These are phyloP conservation scores for Dryas drummondii DNA, from an alignment of 306 rosid species.

Conservation along the genomic window DNA sequence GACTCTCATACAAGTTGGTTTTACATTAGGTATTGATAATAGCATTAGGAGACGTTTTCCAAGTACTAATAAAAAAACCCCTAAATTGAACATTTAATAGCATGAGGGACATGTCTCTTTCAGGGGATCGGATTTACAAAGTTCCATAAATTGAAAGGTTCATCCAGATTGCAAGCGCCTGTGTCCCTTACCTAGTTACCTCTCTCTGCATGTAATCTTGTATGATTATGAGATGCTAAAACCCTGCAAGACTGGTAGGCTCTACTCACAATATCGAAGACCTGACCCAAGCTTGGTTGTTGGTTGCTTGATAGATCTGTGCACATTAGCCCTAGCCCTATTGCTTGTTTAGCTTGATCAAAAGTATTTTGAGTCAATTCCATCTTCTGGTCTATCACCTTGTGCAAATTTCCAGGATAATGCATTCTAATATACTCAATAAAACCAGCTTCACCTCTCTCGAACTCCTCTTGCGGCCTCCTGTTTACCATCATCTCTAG, in stretches of 20 bases:
- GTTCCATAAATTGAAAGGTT: background rate
- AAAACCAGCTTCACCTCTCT: constrained; percentile 37
- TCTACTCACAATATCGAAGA: constrained; percentile 38
- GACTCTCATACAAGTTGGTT: no score
- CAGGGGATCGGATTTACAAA: background rate
- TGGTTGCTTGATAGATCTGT: constrained; percentile 40
- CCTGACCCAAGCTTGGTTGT: constrained; percentile 30
- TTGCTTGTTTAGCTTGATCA: constrained; percentile 38
- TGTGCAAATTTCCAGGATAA: constrained; percentile 36
- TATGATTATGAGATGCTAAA: constrained; percentile 30
- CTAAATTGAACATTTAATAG: background rate
- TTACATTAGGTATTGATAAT: no score
- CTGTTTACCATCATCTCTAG: constrained; percentile 46
- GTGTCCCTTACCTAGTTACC: constrained; percentile 36
- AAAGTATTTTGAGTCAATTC: constrained; percentile 33
- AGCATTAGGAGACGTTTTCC: background rate
- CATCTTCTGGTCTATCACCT: constrained; percentile 50
- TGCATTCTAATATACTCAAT: constrained; percentile 42
- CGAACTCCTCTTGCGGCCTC: constrained; percentile 38
- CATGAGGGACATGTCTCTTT: background rate
- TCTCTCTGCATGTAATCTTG: constrained; percentile 35
- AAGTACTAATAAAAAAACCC: background rate
- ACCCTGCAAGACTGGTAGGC: constrained; percentile 36
- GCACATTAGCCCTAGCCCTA: constrained; percentile 53
- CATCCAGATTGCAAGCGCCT: constrained; percentile 23